phyloP scores from a whole-genome alignment of 2,329 filamentous ascomycete genomes.

The Exophiala sp. region DNA sequence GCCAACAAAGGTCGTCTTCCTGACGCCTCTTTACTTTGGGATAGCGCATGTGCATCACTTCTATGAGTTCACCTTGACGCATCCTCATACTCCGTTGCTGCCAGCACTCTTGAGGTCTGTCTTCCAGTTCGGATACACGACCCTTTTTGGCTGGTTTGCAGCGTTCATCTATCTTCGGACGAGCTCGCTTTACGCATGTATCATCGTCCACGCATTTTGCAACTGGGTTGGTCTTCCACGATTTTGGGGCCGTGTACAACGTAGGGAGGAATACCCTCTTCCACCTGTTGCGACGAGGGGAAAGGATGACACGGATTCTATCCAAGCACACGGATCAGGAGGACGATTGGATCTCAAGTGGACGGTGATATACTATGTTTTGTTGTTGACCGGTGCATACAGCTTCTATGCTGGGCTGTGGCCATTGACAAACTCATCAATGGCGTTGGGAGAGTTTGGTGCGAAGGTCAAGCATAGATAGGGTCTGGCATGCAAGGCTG shows the following conservation, averaged over 20 bases:
- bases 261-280: slow-evolving; percentile 37
- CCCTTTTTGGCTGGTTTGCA: slow-evolving; percentile 87
- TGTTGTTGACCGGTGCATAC: slow-evolving; percentile 68
- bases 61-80: slow-evolving; percentile 83
- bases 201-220: slow-evolving; percentile 80
- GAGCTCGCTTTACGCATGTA: slow-evolving; percentile 71
- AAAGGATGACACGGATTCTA: slow-evolving; percentile 37
- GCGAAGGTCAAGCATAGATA: background rate
- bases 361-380: slow-evolving; percentile 74
- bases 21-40: slow-evolving; percentile 85
- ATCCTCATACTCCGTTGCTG: slow-evolving; percentile 64
- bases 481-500: background rate
- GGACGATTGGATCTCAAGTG: slow-evolving; percentile 50
- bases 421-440: slow-evolving; percentile 60
- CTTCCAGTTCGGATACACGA: slow-evolving; percentile 86
- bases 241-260: slow-evolving; percentile 72
- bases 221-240: slow-evolving; percentile 88
- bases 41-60: slow-evolving; percentile 93
- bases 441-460: slow-evolving; percentile 33
- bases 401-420: slow-evolving; percentile 71
- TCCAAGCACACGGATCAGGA: slow-evolving; percentile 28
- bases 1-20: slow-evolving; percentile 63
- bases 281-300: slow-evolving; percentile 31
- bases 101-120: slow-evolving; percentile 67
- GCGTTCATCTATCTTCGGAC: slow-evolving; percentile 86